phyloP scores from a whole-genome alignment of 768 basidiomycete genomes.

The Austroboletus festivus region DNA sequence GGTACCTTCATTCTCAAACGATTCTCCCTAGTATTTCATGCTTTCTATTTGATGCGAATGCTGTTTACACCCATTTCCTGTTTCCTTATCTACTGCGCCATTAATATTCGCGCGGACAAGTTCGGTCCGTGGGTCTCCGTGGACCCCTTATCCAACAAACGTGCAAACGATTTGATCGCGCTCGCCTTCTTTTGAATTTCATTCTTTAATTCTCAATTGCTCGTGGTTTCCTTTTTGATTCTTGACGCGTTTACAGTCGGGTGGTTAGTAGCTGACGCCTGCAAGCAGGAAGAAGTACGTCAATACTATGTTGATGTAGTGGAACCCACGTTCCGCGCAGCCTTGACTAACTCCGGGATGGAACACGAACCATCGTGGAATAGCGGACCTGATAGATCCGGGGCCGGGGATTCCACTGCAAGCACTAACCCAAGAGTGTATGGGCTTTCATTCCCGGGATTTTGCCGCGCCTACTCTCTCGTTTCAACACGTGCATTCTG shows the following conservation, averaged over 20 bases:
- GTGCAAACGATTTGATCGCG: conserved; percentile 3
- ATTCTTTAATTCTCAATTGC: conserved; percentile 6
- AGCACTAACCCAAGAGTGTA: conserved; percentile 2
- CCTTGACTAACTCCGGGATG: conserved; percentile 5
- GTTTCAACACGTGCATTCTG: conserved; percentile 83
- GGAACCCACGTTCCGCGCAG: conserved; percentile 29
- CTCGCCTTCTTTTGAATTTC: conserved; percentile 9
- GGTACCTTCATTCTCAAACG: conserved; percentile 13
- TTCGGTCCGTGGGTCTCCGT: conserved; percentile 6
- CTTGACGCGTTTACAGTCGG: conserved; percentile 6
- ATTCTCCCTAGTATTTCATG: conserved; percentile 2
- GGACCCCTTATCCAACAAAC: conserved; percentile 17
- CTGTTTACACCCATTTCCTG: background rate
- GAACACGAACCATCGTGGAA: background rate
- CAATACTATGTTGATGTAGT: conserved; percentile 30
- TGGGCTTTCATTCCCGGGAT: conserved; percentile 26
- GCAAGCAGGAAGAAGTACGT: conserved; percentile 33
- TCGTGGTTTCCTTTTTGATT: conserved; percentile 7
- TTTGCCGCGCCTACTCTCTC: conserved; percentile 45
- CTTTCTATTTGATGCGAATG: conserved; percentile 6
- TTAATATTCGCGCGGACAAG: conserved; percentile 7
- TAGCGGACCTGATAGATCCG: background rate
- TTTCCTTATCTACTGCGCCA: conserved; percentile 3
- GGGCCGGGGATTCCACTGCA: background rate
- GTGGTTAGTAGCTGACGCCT: conserved; percentile 16